Conservation (phyloP, 257 asterid species). For the Parsonsia alboflavescens region DNA sequence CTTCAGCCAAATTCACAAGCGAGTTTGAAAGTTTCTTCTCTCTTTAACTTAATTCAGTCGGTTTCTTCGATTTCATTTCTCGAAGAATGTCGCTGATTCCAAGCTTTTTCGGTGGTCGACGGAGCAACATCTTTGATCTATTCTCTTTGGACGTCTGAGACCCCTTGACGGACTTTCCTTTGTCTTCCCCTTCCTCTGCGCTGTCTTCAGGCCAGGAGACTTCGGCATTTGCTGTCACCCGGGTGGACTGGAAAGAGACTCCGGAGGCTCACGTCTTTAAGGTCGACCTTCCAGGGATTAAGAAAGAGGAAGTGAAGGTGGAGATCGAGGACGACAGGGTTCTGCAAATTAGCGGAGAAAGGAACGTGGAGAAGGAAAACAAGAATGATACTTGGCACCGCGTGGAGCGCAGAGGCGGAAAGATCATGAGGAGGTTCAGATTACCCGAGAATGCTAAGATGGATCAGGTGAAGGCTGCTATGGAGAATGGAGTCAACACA, state of each 20-base stretch:
- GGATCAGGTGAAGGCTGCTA: conserved; percentile 9
- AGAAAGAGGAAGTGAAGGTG: too few species aligned
- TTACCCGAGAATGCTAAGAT: conserved; percentile 14
- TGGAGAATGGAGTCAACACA: conserved; percentile 20
- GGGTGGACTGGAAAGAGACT: too few species aligned
- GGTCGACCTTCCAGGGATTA: too few species aligned
- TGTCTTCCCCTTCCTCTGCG: neutral
- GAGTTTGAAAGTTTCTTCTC: neutral
- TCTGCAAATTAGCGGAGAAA: too few species aligned
- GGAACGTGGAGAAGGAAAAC: too few species aligned
- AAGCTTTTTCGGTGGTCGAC: too few species aligned
- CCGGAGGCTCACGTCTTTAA: too few species aligned
- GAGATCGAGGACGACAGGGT: too few species aligned
- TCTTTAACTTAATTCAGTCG: neutral
- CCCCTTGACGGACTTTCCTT: conserved; percentile 1
- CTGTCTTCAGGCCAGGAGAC: neutral
- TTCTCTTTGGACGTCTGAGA: too few species aligned
- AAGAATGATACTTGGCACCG: too few species aligned
- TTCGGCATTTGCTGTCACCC: neutral
- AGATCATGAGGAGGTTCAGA: conserved; percentile 15
- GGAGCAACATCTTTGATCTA: too few species aligned
- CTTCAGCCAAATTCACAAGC: neutral
- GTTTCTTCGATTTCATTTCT: neutral
- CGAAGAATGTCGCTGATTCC: conserved; percentile 17
- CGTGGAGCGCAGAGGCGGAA: conserved; percentile 23